Evolutionary conservation across 2,329 filamentous ascomycete genomes (phyloP), one percentile per base, ranked within the genome.

Genomic region (Ilyonectria destructans): DNA sequence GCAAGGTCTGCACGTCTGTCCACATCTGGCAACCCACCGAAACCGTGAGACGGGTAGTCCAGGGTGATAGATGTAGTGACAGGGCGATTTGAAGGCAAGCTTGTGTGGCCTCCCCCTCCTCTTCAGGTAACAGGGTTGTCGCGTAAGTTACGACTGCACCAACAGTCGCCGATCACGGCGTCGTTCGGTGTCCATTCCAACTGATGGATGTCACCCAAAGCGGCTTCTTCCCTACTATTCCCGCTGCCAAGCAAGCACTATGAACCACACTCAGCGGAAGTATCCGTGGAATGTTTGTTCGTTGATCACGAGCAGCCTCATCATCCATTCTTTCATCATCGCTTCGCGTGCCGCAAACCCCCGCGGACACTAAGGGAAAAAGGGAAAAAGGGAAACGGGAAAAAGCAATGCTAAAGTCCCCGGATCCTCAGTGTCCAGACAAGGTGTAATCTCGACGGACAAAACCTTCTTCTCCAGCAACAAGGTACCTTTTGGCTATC

Each of bases 1-100:
- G 45, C 62, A 61, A 55, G 59, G 56, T 43, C 62, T 75, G 71
- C 71, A 71, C 56, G 57, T 68, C 52, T 62, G 54, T 74, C 69
- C 68, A 46, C 15, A 68, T 74, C 45, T 46, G 66, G 73, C 67
- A 72, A 65, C 29, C 51, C 31, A 13, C 64, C 62, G 66, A 35
- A 35, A 55, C 61, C 26, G 43, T 52, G 37, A 67, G 52, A 60
- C 52, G 58, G 62, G 66, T 59, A 59, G 60, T 37, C 31, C 40
- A 65, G 58, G 57, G 69, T 69, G 52, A 46, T 26, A 35, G 59
- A 56, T 59, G 46, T 7, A 21, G 37, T 35, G 49, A 35, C 21
- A 35, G 17, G 49, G 31, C 10, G 29, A n/a, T 10, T 46, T 19
- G 48, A 43, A 13, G n/a, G n/a, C 29, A 31, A 4, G 56, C 26